Base-by-base conservation (phyloP, 2,329 filamentous ascomycete genomes). In the Fonsecaea pedrosoi region DNA sequence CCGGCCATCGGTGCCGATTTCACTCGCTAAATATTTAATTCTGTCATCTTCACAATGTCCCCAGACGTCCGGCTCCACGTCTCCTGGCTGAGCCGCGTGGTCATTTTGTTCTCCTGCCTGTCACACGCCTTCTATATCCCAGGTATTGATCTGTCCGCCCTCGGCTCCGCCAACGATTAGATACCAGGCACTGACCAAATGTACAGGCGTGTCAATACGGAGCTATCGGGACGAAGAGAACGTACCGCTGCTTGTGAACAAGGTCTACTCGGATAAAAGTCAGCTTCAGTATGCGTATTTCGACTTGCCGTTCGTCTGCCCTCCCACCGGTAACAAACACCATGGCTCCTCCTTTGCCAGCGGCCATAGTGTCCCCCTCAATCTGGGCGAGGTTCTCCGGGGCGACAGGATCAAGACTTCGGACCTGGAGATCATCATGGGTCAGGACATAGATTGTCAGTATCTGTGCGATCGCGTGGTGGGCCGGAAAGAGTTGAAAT, bases 251-350 rank as follows among this genome's bases (percentile, higher is more conserved):
- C 88, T 94, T 64, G 91, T 95, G 71, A 96, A 96, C 82, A 96
- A 96, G 78, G 89, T 94, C 73, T 96, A 94, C 79, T 96, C 92
- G 63, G 92, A 96, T 79, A 89, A 91, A 74, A 95, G 91, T 7
- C 90, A 95, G 77, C 82, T 96, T n/a, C 92, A 96, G 78, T 96
- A 93, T 86, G 92, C 92, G 72, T 96, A 94, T 81, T 91, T 90
- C 77, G 91, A 95, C 73, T 87, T 96, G 1, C 92, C 92, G 7
- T 96, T 96, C 77, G 90, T 94, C 62, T 96, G 92, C 75, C 90
- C 91, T 10, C 90, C 91, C 1, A 91, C 88, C 8, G 91, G 91
- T 58, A 84, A 86, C 69, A 84, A 82, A 69, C 86, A 87, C 71
- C 83, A 85, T 60, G 90, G 89, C 42, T 87, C 87, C 4, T 87